These are phyloP conservation scores for Terfezia boudieri DNA, from an alignment of 495 filamentous ascomycete genomes.

Conservation along the genomic window DNA sequence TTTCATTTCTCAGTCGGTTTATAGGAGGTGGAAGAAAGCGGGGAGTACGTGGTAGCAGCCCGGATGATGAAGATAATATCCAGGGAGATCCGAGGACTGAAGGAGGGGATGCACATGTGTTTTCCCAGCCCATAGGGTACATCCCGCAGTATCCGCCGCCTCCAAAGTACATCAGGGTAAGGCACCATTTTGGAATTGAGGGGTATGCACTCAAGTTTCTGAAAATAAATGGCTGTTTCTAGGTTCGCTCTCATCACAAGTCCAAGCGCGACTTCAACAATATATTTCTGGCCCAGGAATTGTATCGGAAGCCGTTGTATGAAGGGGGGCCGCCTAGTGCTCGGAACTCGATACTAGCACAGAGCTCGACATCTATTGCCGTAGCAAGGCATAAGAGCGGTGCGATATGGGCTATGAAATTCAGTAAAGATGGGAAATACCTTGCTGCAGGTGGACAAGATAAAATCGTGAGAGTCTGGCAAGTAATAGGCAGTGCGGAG, in stretches of 20 bases:
- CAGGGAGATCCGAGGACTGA: conserved; percentile 46
- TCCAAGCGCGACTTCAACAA: conserved; percentile 62
- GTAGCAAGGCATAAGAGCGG: conserved; percentile 20
- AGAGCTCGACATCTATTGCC: conserved; percentile 1
- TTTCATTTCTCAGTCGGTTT: conserved; percentile 80
- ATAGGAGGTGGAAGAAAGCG: conserved; percentile 53
- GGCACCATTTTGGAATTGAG: not conserved
- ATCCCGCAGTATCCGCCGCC: conserved; percentile 76
- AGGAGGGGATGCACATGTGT: conserved; percentile 60
- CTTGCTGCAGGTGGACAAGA: conserved; percentile 80
- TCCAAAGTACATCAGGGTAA: conserved; percentile 55
- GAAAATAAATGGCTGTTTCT: not conserved
- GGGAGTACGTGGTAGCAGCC: conserved; percentile 21
- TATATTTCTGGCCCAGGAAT: conserved; percentile 77
- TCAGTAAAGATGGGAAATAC: conserved; percentile 82
- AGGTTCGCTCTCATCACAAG: conserved; percentile 60
- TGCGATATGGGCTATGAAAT: conserved; percentile 78
- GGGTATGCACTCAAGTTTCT: not conserved
- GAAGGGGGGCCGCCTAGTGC: conserved; percentile 1
- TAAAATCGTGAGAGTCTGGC: conserved; percentile 69
- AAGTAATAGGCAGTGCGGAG: conserved; percentile 59
- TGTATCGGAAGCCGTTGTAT: conserved; percentile 30
- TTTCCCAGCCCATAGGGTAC: conserved; percentile 64
- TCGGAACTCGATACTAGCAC: not conserved
- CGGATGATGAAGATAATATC: conserved; percentile 48